Conservation (phyloP, 2,329 filamentous ascomycete genomes). For the Penicillium sp. region DNA sequence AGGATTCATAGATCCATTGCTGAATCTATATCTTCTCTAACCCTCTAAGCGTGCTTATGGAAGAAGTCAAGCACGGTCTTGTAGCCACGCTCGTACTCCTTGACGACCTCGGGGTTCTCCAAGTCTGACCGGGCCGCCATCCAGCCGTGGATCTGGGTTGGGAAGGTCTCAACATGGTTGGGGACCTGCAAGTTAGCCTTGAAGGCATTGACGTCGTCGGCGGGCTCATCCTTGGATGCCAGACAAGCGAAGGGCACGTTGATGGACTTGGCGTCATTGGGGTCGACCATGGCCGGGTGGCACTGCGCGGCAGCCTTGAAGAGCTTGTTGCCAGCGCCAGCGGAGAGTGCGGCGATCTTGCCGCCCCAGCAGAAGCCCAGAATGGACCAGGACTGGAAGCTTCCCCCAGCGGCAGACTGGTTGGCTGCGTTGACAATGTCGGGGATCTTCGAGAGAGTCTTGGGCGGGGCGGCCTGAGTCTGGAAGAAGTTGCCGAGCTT, state of each 20-base stretch:
- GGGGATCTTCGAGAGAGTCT: conserved; percentile 60
- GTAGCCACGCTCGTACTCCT: conserved; percentile 51
- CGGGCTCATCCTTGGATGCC: conserved; percentile 61
- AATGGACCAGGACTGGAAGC: conserved; percentile 61
- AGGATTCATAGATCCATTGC: too few species aligned
- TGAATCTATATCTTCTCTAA: not conserved
- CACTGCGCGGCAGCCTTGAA: conserved; percentile 63
- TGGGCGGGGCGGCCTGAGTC: conserved; percentile 61
- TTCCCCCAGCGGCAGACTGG: conserved; percentile 44
- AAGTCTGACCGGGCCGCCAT: conserved; percentile 51
- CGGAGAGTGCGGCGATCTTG: conserved; percentile 61
- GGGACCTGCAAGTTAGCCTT: conserved; percentile 42
- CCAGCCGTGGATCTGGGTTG: conserved; percentile 51
- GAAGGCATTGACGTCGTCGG: conserved; percentile 51
- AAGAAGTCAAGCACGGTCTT: conserved; percentile 46
- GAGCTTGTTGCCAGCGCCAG: conserved; percentile 51
- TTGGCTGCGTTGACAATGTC: conserved; percentile 60
- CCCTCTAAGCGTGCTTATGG: conserved; percentile 42
- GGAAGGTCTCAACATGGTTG: conserved; percentile 50
- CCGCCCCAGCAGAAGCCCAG: conserved; percentile 66
- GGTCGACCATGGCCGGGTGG: conserved; percentile 66
- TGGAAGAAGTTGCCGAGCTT: conserved; percentile 65
- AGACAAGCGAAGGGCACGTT: conserved; percentile 63
- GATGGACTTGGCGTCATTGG: conserved; percentile 59
- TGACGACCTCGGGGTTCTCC: conserved; percentile 43